Conservation (phyloP, 2,329 filamentous ascomycete genomes). For the Sporothrix variecibatus region DNA sequence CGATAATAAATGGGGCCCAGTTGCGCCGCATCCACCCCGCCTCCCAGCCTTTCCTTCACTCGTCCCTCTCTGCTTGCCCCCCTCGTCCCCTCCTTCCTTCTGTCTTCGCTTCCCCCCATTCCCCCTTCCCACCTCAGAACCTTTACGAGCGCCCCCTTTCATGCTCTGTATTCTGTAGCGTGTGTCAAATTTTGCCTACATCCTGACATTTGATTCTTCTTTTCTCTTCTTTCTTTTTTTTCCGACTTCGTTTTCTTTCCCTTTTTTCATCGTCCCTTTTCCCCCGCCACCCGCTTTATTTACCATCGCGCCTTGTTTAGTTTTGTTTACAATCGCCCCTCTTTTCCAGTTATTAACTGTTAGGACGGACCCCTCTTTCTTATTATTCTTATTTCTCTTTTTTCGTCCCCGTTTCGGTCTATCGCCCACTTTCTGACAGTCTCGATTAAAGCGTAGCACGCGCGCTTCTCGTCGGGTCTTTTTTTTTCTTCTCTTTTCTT, state of each 20-base stretch:
- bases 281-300: not conserved
- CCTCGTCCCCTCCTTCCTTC: conserved; percentile 9
- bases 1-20: conserved; percentile 27
- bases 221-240: not conserved
- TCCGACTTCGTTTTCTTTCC: not conserved
- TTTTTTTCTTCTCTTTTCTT: not conserved
- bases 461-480: not conserved
- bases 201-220: not conserved
- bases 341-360: conserved; percentile 1
- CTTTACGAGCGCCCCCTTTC: conserved; percentile 2
- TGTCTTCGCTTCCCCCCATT: not conserved
- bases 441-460: conserved; percentile 13
- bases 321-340: conserved; percentile 18
- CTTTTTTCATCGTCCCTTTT: not conserved
- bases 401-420: not conserved
- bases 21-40: conserved; percentile 29
- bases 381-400: not conserved
- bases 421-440: conserved; percentile 2
- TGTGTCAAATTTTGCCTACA: conserved; percentile 18
- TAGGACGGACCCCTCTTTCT: not conserved
- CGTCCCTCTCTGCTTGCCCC: not conserved
- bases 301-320: not conserved
- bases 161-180: conserved; percentile 14
- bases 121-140: not conserved
- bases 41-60: conserved; percentile 30